Evolutionary conservation across 495 filamentous ascomycete genomes (phyloP).

Genomic region (Cairneyella variabilis): DNA sequence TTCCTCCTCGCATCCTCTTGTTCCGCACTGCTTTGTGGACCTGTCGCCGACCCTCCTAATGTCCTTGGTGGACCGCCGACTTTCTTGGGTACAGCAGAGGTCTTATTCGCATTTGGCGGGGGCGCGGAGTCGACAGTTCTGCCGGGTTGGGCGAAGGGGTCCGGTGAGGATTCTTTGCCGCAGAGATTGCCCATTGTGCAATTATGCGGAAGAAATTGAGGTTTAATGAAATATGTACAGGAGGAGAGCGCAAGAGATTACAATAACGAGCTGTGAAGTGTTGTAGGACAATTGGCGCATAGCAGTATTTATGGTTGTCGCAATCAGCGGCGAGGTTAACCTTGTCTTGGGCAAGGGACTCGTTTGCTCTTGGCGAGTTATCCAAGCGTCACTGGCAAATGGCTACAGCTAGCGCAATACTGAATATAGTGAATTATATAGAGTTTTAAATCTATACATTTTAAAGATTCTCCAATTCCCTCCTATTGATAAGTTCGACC

Average conservation of each 20-base stretch:
- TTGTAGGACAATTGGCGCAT: background rate
- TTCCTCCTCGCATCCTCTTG: constrained; percentile 50
- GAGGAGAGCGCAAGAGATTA: background rate
- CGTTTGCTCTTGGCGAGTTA: background rate
- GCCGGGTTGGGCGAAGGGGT: constrained; percentile 59
- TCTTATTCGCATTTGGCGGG: constrained; percentile 28
- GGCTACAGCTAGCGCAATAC: no score
- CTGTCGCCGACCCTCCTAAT: constrained; percentile 38
- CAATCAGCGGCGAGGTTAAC: background rate
- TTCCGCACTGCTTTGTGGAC: constrained; percentile 19
- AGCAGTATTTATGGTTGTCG: background rate
- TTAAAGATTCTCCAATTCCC: no score
- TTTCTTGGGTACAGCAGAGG: constrained; percentile 36
- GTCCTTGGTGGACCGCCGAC: constrained; percentile 53
- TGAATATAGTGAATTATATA: no score
- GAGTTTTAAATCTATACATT: no score
- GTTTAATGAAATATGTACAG: background rate
- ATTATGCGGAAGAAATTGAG: background rate
- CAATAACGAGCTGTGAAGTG: background rate
- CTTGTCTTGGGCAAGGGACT: background rate
- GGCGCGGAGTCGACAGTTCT: constrained; percentile 56
- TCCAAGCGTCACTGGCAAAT: no score
- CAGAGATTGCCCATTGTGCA: constrained; percentile 70
- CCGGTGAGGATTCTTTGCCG: constrained; percentile 53
- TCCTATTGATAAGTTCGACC: no score